Base-by-base conservation (phyloP, 495 filamentous ascomycete genomes). In the Talaromyces ruber region DNA sequence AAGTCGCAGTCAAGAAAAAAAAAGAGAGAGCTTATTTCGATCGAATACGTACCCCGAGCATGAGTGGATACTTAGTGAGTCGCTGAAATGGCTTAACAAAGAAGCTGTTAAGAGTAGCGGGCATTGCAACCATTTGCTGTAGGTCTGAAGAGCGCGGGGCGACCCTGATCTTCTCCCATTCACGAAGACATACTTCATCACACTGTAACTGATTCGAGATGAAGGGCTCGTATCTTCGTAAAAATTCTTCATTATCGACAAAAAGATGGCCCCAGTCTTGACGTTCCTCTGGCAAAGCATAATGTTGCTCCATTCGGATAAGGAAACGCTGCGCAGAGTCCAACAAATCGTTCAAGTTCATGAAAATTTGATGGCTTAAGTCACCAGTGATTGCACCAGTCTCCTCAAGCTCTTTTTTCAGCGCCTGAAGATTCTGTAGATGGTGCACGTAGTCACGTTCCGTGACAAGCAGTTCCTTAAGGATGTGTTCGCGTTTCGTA, bases 391-490 rank as follows among this genome's bases (percentile, higher is more conserved):
- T 85, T 37, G 91, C 84, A 45, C 92, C 91, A 54, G 88, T 91
- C 66, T 93, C 86, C 68, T 97, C 91, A 32, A 98, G 77, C 26
- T 86, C 84, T 67, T 91, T 94, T 79, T 97, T 97, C 62, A 98
- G 84, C 58, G 92, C 88, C 68, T 98, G 93, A 18, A 98, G 74
- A 64, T 93, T 92, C 69, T 98, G 93, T 28, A 98, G 79, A 76
- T 98, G 93, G 67, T 98, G 93, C n/a, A 98, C 95, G 65, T 98
- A 98, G 70, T 96, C 95, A 45, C 94, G 87, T 71, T 98, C 94
- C 4, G 93, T 98, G 66, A 90, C 89, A 53, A 98, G 85, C 53
- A 98, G 75, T 70, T 98, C 94, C 65, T 88, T 84, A 30, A 98
- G 83, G 63, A 98, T 88, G 67, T 96, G 87, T 61, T 97, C 87